Conservation (phyloP, 2,329 filamentous ascomycete species). For the Epichloe brachyelytri region DNA sequence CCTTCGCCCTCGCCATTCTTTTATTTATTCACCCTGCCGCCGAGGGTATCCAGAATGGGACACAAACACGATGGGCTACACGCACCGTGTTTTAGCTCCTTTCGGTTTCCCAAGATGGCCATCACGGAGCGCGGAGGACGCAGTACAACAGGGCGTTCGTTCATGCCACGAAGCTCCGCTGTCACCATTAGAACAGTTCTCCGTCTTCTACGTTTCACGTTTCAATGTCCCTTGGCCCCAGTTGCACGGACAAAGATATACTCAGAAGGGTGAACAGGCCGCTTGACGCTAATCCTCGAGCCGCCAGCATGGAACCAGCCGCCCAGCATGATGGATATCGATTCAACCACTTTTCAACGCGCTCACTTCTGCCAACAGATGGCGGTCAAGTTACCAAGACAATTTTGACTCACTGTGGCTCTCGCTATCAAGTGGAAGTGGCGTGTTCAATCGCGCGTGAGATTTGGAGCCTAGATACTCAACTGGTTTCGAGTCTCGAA, state of each 20-base stretch:
- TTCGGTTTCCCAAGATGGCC: background rate
- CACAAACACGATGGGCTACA: no score
- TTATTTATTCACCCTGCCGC: background rate
- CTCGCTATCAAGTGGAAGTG: background rate
- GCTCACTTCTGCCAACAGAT: no score
- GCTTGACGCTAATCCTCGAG: slow-evolving; percentile 1
- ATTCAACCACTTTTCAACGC: no score
- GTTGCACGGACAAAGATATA: background rate
- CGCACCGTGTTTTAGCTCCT: no score
- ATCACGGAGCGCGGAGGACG: background rate
- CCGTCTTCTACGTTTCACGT: background rate
- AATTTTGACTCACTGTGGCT: background rate
- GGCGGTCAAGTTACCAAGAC: no score
- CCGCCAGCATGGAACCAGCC: no score
- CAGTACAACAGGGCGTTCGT: background rate
- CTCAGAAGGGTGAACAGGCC: background rate
- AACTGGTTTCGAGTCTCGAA: background rate
- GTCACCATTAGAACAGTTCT: background rate
- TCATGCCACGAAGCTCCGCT: slow-evolving; percentile 3
- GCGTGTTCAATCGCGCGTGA: background rate
- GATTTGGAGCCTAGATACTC: background rate
- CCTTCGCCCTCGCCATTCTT: background rate
- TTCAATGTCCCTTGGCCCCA: background rate
- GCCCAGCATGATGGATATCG: no score
- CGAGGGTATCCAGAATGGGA: background rate